Conservation (phyloP, 805 yeast species). For the Nakazawaea holstii region DNA sequence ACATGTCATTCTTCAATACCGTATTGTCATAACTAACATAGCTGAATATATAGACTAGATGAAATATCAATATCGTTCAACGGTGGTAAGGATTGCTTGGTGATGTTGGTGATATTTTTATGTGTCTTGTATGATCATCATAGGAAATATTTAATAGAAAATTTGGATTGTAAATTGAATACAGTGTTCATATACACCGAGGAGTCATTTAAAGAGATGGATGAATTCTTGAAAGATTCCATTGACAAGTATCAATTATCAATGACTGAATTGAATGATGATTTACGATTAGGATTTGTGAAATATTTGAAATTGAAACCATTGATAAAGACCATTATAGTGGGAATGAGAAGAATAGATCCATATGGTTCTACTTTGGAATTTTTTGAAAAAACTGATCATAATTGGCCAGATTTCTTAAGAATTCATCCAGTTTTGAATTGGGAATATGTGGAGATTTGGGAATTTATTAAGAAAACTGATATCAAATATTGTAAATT, state of each 20-base stretch:
- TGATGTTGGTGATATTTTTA: slow-evolving; percentile 70
- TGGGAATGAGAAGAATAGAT: slow-evolving; percentile 85
- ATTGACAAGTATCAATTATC: slow-evolving; percentile 50
- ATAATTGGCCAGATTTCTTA: slow-evolving; percentile 85
- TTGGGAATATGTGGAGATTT: slow-evolving; percentile 80
- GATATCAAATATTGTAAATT: slow-evolving; percentile 65
- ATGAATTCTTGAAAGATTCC: slow-evolving; percentile 56
- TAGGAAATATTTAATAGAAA: slow-evolving; percentile 12
- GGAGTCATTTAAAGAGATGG: slow-evolving; percentile 64
- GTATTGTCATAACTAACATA: slow-evolving; percentile 2
- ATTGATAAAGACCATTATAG: slow-evolving; percentile 65
- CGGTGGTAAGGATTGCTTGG: slow-evolving; percentile 97
- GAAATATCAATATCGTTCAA: slow-evolving; percentile 81
- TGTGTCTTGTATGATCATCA: slow-evolving; percentile 37
- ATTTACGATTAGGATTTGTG: slow-evolving; percentile 64
- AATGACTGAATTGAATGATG: slow-evolving; percentile 34
- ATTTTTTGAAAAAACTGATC: slow-evolving; percentile 72
- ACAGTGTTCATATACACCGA: slow-evolving; percentile 76
- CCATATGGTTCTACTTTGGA: slow-evolving; percentile 66
- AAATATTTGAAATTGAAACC: slow-evolving; percentile 50
- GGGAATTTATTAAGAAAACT: slow-evolving; percentile 69
- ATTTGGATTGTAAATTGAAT: slow-evolving; percentile 32
- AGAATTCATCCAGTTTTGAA: slow-evolving; percentile 85
- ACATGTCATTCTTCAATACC: not conserved
- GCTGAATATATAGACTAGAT: slow-evolving; percentile 17